These are phyloP conservation scores for Cadophora sp. DNA, from an alignment of 2,329 filamentous ascomycete genomes.

Conservation along the genomic window DNA sequence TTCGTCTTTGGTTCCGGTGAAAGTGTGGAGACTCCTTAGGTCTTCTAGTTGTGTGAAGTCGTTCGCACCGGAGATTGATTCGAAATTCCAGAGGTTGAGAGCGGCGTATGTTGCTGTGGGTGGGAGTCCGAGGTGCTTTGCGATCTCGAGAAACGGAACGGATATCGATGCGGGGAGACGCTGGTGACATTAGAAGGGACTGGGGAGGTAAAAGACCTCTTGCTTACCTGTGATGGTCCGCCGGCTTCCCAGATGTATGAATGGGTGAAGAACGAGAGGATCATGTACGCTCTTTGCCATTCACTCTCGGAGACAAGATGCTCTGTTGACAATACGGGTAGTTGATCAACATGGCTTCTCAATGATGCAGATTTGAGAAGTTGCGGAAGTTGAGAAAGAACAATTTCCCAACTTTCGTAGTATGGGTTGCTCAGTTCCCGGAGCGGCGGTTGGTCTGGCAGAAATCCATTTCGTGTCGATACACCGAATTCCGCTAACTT, in stretches of 20 bases:
- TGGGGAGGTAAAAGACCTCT: neutral
- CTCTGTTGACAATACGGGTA: slow-evolving; percentile 75
- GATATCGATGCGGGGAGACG: slow-evolving; percentile 77
- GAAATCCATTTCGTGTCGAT: slow-evolving; percentile 67
- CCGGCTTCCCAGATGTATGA: slow-evolving; percentile 90
- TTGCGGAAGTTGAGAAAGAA: slow-evolving; percentile 70
- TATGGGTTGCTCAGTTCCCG: slow-evolving; percentile 70
- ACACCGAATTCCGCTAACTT: slow-evolving; percentile 37
- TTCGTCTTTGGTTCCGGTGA: slow-evolving; percentile 88
- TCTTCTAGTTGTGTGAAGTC: slow-evolving; percentile 58
- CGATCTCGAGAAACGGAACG: slow-evolving; percentile 76
- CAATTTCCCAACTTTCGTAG: slow-evolving; percentile 80
- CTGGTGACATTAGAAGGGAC: slow-evolving; percentile 47
- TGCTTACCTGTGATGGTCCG: slow-evolving; percentile 71
- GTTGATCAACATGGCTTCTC: slow-evolving; percentile 63
- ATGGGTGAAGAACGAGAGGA: slow-evolving; percentile 82
- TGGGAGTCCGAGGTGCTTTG: slow-evolving; percentile 78
- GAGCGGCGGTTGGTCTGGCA: slow-evolving; percentile 74
- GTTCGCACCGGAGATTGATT: slow-evolving; percentile 61
- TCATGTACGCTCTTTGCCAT: slow-evolving; percentile 82
- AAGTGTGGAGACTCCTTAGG: slow-evolving; percentile 76
- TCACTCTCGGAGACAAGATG: slow-evolving; percentile 69
- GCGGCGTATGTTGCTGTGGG: slow-evolving; percentile 91
- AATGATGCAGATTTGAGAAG: slow-evolving; percentile 70
- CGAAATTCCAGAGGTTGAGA: slow-evolving; percentile 90